Base-by-base conservation (phyloP, 2,329 filamentous ascomycete genomes). In the Pseudogymnoascus sp. region DNA sequence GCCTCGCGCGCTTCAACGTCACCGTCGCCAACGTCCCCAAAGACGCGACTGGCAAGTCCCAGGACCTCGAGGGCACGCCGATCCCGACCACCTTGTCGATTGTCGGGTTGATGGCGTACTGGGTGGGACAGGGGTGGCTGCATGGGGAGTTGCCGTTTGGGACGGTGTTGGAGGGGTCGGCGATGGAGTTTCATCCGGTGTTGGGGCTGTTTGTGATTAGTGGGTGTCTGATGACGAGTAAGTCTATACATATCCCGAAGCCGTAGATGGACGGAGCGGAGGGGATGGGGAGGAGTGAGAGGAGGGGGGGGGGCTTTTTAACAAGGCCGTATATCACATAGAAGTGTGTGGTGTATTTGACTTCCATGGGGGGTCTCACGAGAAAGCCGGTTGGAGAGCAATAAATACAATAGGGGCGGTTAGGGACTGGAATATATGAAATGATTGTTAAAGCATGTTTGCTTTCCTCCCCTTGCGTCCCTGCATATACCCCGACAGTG, bases 1-100 rank as follows among this genome's bases (percentile, higher is more conserved):
- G 95, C 59, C 86, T 99, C 9, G 95, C 95, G 52, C 89, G 95
- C 67, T 99, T 99, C 86, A 99, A 99, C 76, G 95, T 99, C 60
- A 97, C 95, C 9, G 93, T 95, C 38, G 83, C 87, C 37, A 87
- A 88, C 69, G 84, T 99, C 11, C 95, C 95, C 66, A 97, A 97
- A 78, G 95, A 99, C 74, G 88, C 87, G 59, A 85, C 84, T 0
- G 95, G 95, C 69, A 99, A 99, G 79, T 91, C 90, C 64, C 85
- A 89, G 72, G 99, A 96, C 78, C 99, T 99, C 70, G 95, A 99
- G 78, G 95, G 95, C 69, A 96, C 93, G 0, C 95, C 95, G 0
- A 97, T 97, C 71, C 95, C 95, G 1, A 97, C 92, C 2, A 93
- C 90, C 23, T 80, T 97, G 23, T 87, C 83, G 1, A 86, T 96